Percentiles rank a stretch among this genome's conserved stretches.
Evolutionary conservation across 768 basidiomycete species (phyloP).

Genomic region (Lactifluus hygrophoroides): DNA sequence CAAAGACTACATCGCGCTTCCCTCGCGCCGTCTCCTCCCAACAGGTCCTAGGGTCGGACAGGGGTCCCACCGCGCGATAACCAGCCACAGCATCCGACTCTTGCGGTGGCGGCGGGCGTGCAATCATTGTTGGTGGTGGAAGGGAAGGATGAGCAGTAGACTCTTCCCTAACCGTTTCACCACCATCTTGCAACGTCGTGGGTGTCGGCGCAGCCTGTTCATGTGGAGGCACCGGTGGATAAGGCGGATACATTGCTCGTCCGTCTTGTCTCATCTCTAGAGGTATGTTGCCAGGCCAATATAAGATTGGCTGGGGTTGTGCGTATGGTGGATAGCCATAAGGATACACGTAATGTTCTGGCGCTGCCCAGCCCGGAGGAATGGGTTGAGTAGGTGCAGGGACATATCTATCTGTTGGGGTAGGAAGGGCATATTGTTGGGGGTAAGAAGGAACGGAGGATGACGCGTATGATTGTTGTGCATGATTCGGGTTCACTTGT

Average conservation of each 20-base stretch:
- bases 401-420: conserved; percentile 14
- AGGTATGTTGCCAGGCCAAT: conserved; percentile 29
- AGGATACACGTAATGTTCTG: conserved; percentile 26
- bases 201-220: conserved; percentile 1
- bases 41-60: neutral
- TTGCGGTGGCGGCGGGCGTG: conserved; percentile 28
- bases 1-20: conserved; percentile 17
- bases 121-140: conserved; percentile 28
- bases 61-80: conserved; percentile 27
- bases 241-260: conserved; percentile 4
- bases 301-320: conserved; percentile 29
- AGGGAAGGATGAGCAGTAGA: conserved; percentile 14
- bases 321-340: conserved; percentile 22
- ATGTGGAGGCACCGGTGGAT: conserved; percentile 13
- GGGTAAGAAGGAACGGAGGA: conserved; percentile 20
- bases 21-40: conserved; percentile 6
- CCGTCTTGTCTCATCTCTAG: conserved; percentile 9
- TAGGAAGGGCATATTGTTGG: conserved; percentile 19
- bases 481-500: conserved; percentile 16
- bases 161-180: neutral
- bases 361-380: conserved; percentile 18
- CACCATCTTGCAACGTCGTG: neutral
- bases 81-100: conserved; percentile 31
- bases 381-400: conserved; percentile 12
- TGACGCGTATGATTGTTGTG: conserved; percentile 17